Evolutionary conservation across 176 grass and related monocot genomes (phyloP).

Genomic region (Carex scoparia): DNA sequence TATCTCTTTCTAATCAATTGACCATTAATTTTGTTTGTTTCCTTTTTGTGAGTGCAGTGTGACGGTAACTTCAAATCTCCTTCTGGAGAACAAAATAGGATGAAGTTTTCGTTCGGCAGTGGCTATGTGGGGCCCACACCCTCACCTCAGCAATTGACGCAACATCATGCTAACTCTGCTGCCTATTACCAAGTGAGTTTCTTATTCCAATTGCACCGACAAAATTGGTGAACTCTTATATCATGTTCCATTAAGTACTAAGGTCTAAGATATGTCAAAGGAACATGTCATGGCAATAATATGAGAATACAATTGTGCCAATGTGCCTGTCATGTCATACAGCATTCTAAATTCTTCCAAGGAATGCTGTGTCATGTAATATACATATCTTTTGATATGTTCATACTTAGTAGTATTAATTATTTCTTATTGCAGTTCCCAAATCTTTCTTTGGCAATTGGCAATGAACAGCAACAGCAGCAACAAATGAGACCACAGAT

Average conservation of each 20-base stretch:
- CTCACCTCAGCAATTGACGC: constrained; percentile 13
- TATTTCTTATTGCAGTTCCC: constrained; percentile 12
- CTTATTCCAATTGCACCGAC: background rate
- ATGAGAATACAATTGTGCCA: constrained; percentile 2
- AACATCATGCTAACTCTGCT: constrained; percentile 32
- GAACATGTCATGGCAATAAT: background rate
- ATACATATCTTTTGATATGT: background rate
- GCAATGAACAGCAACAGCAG: constrained; percentile 26
- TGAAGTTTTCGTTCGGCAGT: constrained; percentile 18
- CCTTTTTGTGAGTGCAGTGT: constrained; percentile 29
- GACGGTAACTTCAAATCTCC: constrained; percentile 40
- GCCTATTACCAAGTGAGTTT: constrained; percentile 50
- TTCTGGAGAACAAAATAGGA: constrained; percentile 3
- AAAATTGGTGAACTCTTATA: background rate
- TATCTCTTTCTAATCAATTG: background rate
- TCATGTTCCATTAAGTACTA: background rate
- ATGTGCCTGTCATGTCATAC: background rate
- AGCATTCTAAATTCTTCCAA: background rate
- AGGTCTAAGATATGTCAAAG: background rate
- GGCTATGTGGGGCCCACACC: background rate
- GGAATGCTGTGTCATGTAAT: background rate
- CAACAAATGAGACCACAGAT: constrained; percentile 38
- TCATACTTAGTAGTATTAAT: background rate
- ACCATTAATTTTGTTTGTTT: background rate
- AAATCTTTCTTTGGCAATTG: constrained; percentile 43